phyloP scores from a whole-genome alignment of 371 early-diverging fungal genomes.

The Syncephalastrum contaminatum region DNA sequence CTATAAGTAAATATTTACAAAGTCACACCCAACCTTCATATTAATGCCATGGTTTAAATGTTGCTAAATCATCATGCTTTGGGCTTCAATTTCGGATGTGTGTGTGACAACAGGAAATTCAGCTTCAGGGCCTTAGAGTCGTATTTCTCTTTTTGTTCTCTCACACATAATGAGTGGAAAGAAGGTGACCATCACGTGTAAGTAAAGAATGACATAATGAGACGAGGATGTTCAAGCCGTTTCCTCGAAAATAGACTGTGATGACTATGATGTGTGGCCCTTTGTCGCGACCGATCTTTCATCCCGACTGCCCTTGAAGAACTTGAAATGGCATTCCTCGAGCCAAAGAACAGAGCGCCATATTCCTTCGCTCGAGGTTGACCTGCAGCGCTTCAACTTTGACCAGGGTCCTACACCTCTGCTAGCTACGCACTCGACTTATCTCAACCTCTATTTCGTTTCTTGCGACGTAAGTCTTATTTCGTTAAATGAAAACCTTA shows the following conservation, averaged over 20 bases:
- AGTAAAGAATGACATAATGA: not conserved
- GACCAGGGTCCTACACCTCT: constrained; percentile 58
- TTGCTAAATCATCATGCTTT: too few relatives aligned
- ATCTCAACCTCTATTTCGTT: constrained; percentile 81
- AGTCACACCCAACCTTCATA: too few relatives aligned
- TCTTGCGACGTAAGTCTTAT: constrained; percentile 78
- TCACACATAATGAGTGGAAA: constrained; percentile 26
- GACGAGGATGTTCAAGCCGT: not conserved
- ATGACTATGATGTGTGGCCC: constrained; percentile 80
- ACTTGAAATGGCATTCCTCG: constrained; percentile 79
- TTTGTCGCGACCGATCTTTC: constrained; percentile 69
- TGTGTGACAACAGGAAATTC: too few relatives aligned
- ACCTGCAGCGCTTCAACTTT: constrained; percentile 62
- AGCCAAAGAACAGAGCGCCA: constrained; percentile 62
- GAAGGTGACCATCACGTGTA: constrained; percentile 45
- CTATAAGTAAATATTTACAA: too few relatives aligned
- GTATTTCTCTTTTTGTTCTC: too few relatives aligned
- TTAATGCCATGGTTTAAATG: too few relatives aligned
- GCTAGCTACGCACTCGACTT: constrained; percentile 61
- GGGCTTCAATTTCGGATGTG: too few relatives aligned
- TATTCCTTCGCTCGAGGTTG: constrained; percentile 65
- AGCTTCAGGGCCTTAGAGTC: too few relatives aligned
- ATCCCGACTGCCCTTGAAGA: constrained; percentile 78
- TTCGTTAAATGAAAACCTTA: too few relatives aligned
- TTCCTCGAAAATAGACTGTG: constrained; percentile 50